phyloP scores from a whole-genome alignment of 2,329 filamentous ascomycete genomes.

The Tolypocladium tropicale region DNA sequence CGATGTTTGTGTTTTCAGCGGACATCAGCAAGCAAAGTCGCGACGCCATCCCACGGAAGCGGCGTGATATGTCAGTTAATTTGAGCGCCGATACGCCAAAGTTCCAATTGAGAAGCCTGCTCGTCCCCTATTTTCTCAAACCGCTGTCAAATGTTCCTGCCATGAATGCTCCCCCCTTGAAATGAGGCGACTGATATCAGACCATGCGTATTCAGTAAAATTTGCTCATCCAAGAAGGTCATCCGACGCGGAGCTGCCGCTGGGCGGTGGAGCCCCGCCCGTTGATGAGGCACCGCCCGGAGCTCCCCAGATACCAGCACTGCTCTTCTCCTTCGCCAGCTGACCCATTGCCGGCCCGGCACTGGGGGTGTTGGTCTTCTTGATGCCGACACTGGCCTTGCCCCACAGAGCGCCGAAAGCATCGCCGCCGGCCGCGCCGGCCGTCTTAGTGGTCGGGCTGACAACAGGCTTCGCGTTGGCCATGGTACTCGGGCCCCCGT shows the following conservation, averaged over 20 bases:
- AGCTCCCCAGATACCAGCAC: conserved; percentile 86
- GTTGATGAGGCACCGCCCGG: conserved; percentile 34
- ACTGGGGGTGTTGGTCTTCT: conserved; percentile 55
- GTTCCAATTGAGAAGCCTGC: conserved; percentile 21
- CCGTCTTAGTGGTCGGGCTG: conserved; percentile 39
- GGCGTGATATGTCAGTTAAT: conserved; percentile 21
- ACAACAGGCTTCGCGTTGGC: conserved; percentile 38
- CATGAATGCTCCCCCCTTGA: background rate
- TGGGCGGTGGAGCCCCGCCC: conserved; percentile 13
- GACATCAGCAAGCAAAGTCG: background rate
- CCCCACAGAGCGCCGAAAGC: conserved; percentile 86
- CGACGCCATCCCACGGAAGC: conserved; percentile 4
- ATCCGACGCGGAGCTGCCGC: conserved; percentile 30
- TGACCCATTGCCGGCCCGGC: conserved; percentile 76
- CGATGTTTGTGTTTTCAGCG: background rate
- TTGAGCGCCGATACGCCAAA: conserved; percentile 32
- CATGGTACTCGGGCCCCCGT: conserved; percentile 26
- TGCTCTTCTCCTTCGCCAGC: conserved; percentile 96
- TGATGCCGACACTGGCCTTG: conserved; percentile 60
- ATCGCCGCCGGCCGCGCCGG: conserved; percentile 56
- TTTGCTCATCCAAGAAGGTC: conserved; percentile 35
- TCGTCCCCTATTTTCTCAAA: background rate
- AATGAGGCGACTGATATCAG: background rate
- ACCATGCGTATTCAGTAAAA: background rate
- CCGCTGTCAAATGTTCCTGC: background rate